phyloP scores from a whole-genome alignment of 257 asterid genomes.

The Solanum virginianum region DNA sequence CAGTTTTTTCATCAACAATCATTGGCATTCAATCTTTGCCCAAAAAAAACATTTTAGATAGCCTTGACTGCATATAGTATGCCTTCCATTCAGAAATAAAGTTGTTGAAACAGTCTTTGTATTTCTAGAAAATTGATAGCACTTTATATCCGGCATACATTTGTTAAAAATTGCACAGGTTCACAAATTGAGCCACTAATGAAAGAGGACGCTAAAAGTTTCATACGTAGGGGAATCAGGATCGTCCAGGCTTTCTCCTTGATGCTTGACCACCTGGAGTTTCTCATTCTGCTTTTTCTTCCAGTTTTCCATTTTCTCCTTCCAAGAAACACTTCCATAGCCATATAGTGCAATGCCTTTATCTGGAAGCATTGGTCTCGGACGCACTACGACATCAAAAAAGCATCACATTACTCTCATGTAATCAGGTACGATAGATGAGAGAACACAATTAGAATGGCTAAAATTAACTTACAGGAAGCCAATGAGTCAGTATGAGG shows the following conservation, averaged over 20 bases:
- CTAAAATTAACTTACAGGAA: conserved; percentile 28
- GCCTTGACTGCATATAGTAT: neutral
- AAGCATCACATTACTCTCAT: neutral
- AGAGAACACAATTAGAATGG: neutral
- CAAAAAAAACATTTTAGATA: neutral
- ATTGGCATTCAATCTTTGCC: neutral
- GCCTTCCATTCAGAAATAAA: neutral
- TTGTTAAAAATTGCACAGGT: neutral
- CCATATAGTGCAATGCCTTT: conserved; percentile 81
- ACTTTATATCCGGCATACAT: neutral
- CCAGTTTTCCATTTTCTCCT: conserved; percentile 92
- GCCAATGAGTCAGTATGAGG: conserved; percentile 25
- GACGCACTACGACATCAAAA: conserved; percentile 28
- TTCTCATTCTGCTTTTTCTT: conserved; percentile 53
- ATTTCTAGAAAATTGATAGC: neutral
- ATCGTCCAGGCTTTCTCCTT: conserved; percentile 36
- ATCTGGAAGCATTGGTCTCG: conserved; percentile 76
- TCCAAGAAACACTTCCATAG: conserved; percentile 96
- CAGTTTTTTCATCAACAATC: too few relatives aligned
- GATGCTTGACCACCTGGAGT: conserved; percentile 58
- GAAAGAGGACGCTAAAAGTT: neutral
- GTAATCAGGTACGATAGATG: neutral
- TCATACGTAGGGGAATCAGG: conserved; percentile 60
- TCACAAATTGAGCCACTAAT: neutral
- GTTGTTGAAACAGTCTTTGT: neutral